phyloP scores from a whole-genome alignment of 768 basidiomycete species.

The Leccinum broughii region DNA sequence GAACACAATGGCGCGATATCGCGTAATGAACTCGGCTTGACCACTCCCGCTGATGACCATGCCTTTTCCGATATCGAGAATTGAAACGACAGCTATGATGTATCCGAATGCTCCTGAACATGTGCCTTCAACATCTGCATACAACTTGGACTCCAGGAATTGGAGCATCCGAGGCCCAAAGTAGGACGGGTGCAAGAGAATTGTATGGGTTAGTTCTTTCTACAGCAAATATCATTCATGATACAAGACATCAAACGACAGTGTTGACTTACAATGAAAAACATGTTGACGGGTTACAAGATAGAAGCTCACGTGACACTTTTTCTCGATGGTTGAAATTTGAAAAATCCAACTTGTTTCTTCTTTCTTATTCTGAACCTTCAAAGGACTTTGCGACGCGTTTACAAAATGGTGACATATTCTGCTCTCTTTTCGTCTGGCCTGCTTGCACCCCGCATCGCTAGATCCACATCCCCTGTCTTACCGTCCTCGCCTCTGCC shows the following conservation, averaged over 20 bases:
- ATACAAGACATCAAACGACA: neutral
- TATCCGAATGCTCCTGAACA: slow-evolving; percentile 95
- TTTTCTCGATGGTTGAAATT: neutral
- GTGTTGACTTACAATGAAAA: slow-evolving; percentile 62
- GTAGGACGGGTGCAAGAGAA: slow-evolving; percentile 96
- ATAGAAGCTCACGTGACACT: neutral
- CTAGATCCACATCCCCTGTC: slow-evolving; percentile 25
- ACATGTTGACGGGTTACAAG: slow-evolving; percentile 42
- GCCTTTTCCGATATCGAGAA: slow-evolving; percentile 89
- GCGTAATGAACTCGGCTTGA: slow-evolving; percentile 93
- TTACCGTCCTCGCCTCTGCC: slow-evolving; percentile 27
- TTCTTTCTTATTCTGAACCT: slow-evolving; percentile 6
- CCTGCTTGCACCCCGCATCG: slow-evolving; percentile 52
- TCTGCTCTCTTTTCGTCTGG: slow-evolving; percentile 74
- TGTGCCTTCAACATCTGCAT: slow-evolving; percentile 95
- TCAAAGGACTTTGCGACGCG: neutral
- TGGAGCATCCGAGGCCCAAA: slow-evolving; percentile 95
- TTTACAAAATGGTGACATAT: slow-evolving; percentile 44
- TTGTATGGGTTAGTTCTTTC: slow-evolving; percentile 98
- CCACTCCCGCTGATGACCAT: slow-evolving; percentile 90
- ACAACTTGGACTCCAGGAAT: slow-evolving; percentile 90
- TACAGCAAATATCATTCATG: slow-evolving; percentile 32
- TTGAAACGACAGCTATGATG: slow-evolving; percentile 89
- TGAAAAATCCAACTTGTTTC: slow-evolving; percentile 13
- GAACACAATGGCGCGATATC: slow-evolving; percentile 96